These are phyloP conservation scores for Bruguiera hainesii DNA, from an alignment of 441 rosid genomes.

Conservation along the genomic window DNA sequence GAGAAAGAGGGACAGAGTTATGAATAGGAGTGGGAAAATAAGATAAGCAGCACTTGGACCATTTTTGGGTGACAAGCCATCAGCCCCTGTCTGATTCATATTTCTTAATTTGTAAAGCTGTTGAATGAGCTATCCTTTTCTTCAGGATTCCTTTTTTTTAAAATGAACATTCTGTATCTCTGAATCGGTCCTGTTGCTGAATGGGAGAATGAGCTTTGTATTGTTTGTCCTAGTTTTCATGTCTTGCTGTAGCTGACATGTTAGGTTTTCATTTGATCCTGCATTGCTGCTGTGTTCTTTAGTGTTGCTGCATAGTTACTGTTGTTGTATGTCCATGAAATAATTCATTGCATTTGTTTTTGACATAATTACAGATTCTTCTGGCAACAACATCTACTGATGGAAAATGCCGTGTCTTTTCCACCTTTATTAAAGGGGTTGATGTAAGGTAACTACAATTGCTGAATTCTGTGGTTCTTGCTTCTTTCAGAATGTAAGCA, in stretches of 20 bases:
- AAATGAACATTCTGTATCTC: too few relatives aligned
- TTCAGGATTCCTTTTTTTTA: too few relatives aligned
- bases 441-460: slow-evolving; percentile 61
- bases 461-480: slow-evolving; percentile 2
- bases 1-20: not conserved
- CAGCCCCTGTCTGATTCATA: not conserved
- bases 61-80: not conserved
- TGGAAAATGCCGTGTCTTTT: slow-evolving; percentile 95
- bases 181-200: too few relatives aligned
- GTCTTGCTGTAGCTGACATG: too few relatives aligned
- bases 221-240: too few relatives aligned
- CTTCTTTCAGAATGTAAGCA: slow-evolving; percentile 11
- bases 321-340: not conserved
- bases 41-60: not conserved
- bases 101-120: too few relatives aligned
- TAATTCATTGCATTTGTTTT: not conserved
- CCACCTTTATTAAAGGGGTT: slow-evolving; percentile 97
- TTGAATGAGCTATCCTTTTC: too few relatives aligned
- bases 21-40: not conserved
- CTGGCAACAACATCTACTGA: slow-evolving; percentile 97
- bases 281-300: too few relatives aligned
- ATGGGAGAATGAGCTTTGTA: too few relatives aligned
- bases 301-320: too few relatives aligned
- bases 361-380: slow-evolving; percentile 50
- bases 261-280: too few relatives aligned